Evolutionary conservation across 2,329 filamentous ascomycete species (phyloP).

Genomic region (Arachnopeziza araneosa): DNA sequence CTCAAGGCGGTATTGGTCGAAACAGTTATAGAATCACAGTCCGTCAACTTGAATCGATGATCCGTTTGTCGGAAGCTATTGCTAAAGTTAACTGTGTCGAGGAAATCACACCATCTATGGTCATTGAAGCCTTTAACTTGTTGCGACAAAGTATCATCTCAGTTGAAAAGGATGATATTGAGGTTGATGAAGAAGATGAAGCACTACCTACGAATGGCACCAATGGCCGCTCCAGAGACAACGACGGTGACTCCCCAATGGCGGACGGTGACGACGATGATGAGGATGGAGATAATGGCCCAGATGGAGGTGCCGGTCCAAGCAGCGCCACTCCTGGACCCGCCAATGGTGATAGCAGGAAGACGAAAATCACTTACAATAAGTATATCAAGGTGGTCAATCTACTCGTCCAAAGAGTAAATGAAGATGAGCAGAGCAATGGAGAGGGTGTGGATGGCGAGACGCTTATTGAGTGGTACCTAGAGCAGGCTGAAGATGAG

Average conservation of each 20-base stretch:
- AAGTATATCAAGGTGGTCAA: conserved; percentile 92
- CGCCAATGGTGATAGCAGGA: conserved; percentile 32
- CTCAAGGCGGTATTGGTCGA: conserved; percentile 85
- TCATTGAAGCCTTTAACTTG: conserved; percentile 86
- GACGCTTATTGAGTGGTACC: conserved; percentile 78
- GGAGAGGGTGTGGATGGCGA: conserved; percentile 85
- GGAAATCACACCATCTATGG: conserved; percentile 78
- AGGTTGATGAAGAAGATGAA: conserved; percentile 77
- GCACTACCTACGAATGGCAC: conserved; percentile 41
- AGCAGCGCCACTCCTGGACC: conserved; percentile 18
- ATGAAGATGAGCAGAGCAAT: conserved; percentile 68
- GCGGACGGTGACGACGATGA: conserved; percentile 41
- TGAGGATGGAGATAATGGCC: conserved; percentile 37
- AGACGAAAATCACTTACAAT: conserved; percentile 90
- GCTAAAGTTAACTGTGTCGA: conserved; percentile 96
- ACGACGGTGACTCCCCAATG: conserved; percentile 47
- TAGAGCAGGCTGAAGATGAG: conserved; percentile 84
- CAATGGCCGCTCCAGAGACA: conserved; percentile 34
- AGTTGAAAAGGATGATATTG: conserved; percentile 95
- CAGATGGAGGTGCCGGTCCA: conserved; percentile 24
- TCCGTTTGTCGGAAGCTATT: conserved; percentile 93
- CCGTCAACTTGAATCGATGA: conserved; percentile 90
- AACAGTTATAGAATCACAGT: conserved; percentile 98
- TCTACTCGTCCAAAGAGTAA: conserved; percentile 73
- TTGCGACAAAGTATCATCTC: conserved; percentile 93